Evolutionary conservation across 371 early-diverging fungal species (phyloP).

Genomic region (Mucor racemosus): DNA sequence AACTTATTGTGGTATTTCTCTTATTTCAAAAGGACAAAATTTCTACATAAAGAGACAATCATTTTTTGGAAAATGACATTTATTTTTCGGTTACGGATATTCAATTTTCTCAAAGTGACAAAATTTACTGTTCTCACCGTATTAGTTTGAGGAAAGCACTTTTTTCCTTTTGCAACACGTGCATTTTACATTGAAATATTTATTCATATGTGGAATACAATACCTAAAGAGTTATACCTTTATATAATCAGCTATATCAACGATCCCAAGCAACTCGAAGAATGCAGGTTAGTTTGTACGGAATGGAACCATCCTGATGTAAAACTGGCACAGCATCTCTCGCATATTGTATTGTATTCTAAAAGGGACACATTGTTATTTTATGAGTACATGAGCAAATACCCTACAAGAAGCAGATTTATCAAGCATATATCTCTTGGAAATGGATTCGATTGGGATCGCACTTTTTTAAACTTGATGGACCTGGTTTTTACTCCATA

Average conservation of each 20-base stretch:
- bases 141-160: background rate
- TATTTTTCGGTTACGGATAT: constrained; percentile 20
- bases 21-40: no score
- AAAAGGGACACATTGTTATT: background rate
- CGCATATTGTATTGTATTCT: background rate
- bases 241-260: background rate
- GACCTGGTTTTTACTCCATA: background rate
- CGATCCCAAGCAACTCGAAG: background rate
- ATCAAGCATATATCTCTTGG: background rate
- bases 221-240: background rate
- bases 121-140: no score
- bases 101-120: no score
- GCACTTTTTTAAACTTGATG: background rate
- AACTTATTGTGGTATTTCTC: no score
- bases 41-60: background rate
- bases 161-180: background rate
- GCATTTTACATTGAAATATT: no score
- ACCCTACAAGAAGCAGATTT: background rate
- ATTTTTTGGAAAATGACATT: constrained; percentile 15
- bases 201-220: background rate
- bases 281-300: background rate
- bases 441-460: background rate
- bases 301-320: background rate
- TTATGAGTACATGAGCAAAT: background rate
- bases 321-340: background rate